Evolutionary conservation across 2,329 filamentous ascomycete species (phyloP), one percentile per base, ranked within the genome.

Genomic region (Fusarium brevicatenulatum): DNA sequence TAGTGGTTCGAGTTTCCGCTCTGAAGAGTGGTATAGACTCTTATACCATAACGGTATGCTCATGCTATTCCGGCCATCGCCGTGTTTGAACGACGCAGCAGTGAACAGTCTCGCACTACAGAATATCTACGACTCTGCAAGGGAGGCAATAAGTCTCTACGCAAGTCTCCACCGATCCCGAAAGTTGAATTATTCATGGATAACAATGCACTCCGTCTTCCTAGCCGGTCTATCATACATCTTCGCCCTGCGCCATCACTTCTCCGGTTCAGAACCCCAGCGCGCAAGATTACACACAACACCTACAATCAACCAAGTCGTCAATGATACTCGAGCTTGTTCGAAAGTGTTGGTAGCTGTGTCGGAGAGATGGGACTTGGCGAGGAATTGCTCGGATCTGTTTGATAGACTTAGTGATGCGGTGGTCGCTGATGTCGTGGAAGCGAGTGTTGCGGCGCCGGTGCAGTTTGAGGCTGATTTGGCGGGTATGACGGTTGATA

Each of bases 121-220:
- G 40, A 79, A 80, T 28, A 80, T 85, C 19, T 85, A 83, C 50
- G 76, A 78, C 21, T 81, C 83, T 0, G 79, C 84, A 3, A 78
- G 80, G 30, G 77, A 83, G 23, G 76, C 83, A 0, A 85, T 87
- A 47, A 79, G 76, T 4, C 74, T 85, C 0, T 87, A 87, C 57
- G 80, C 85, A 2, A 81, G 80, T 23, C 72, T 87, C 1, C 84
- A 86, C 54, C 81, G 82, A 11, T 83, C 82, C 1, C 78, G 83
- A 9, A 83, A 82, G 50, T 83, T 87, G 63, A 87, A 86, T 70
- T 86, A 83, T 46, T 83, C 82, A 0, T 87, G 85, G 85, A 83
- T 87, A 32, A 85, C 85, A 0, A 80, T 87, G 63, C 85, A 87
- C 55, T 80, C 83, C 1, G 80, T 86, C 4, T 87, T 87, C 71